Evolutionary conservation across 441 rosid species (phyloP).

Genomic region (Syzygium syzygioides): DNA sequence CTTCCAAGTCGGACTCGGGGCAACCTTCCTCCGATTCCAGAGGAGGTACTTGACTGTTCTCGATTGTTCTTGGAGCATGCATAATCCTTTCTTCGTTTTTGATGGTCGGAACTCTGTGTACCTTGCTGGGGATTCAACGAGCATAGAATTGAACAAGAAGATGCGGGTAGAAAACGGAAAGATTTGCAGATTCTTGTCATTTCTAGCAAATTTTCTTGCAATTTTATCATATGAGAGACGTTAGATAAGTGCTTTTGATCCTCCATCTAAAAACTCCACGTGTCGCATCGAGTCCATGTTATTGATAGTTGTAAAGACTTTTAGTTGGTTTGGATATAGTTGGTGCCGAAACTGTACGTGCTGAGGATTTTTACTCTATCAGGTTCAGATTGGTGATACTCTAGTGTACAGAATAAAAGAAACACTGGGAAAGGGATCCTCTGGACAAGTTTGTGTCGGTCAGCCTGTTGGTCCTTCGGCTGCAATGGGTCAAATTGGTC

Average conservation of each 20-base stretch:
- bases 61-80: not conserved
- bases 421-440: not conserved
- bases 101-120: not conserved
- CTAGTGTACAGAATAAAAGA: not conserved
- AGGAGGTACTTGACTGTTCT: conserved; percentile 32
- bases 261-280: not conserved
- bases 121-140: not conserved
- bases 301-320: not conserved
- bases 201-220: not conserved
- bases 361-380: not conserved
- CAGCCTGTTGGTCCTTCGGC: not conserved
- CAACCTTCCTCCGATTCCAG: conserved; percentile 72
- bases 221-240: not conserved
- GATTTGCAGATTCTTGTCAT: not conserved
- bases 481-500: conserved; percentile 27
- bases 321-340: not conserved
- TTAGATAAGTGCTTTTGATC: not conserved
- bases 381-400: not conserved
- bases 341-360: not conserved
- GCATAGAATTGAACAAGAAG: not conserved
- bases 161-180: not conserved
- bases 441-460: not conserved
- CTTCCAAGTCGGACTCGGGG: conserved; percentile 62
- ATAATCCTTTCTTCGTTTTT: not conserved
- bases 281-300: not conserved